Percentiles rank a stretch among this genome's conserved stretches.
Conservation (phyloP, 805 yeast species). For the Candida krabiensis region DNA sequence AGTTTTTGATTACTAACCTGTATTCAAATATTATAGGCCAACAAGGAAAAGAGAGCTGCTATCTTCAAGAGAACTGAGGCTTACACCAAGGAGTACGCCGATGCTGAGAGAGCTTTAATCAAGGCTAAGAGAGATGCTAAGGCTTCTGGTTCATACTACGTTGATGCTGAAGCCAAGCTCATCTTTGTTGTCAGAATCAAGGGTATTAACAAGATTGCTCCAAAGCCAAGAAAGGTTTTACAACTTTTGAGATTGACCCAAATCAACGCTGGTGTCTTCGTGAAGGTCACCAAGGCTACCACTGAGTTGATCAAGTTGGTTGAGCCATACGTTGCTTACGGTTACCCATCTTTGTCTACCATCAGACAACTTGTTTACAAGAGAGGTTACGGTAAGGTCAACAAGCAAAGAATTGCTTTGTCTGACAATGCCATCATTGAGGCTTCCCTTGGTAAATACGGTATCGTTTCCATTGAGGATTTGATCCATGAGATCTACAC, state of each 20-base stretch:
- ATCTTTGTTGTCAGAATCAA: conserved; percentile 97
- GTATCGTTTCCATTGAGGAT: conserved; percentile 89
- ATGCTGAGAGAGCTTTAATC: conserved; percentile 85
- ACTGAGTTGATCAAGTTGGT: conserved; percentile 87
- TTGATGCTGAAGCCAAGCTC: conserved; percentile 91
- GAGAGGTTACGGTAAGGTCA: conserved; percentile 97
- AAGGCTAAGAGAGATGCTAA: conserved; percentile 91
- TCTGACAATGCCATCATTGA: conserved; percentile 87
- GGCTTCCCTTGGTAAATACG: conserved; percentile 87
- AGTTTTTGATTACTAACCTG: conserved; percentile 28
- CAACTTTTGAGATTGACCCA: conserved; percentile 91
- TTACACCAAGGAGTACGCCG: conserved; percentile 92
- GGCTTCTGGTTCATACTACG: conserved; percentile 92
- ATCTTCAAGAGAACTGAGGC: conserved; percentile 90
- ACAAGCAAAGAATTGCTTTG: conserved; percentile 92
- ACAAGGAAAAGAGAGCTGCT: conserved; percentile 47
- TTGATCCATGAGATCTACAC: conserved; percentile 94
- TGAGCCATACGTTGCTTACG: conserved; percentile 96
- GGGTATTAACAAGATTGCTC: conserved; percentile 98
- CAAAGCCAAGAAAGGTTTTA: conserved; percentile 98
- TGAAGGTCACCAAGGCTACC: conserved; percentile 94
- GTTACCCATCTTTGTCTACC: conserved; percentile 93
- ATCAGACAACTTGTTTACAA: conserved; percentile 91
- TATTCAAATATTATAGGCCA: conserved; percentile 31
- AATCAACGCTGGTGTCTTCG: conserved; percentile 94